phyloP scores from a whole-genome alignment of 2,329 filamentous ascomycete species.

The Penicillium sp. region DNA sequence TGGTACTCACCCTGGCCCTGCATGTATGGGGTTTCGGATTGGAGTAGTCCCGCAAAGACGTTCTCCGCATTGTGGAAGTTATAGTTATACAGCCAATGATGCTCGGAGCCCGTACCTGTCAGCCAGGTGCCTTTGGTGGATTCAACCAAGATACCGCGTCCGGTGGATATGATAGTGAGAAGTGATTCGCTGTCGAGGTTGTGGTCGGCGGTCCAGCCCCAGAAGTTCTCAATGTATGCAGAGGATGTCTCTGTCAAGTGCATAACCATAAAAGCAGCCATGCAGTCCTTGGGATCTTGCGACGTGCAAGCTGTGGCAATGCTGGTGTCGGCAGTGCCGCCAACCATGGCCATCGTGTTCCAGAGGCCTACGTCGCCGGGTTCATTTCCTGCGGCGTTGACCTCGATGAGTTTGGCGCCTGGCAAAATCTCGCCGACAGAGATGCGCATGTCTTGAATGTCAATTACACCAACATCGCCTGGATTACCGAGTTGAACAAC shows the following conservation, averaged over 20 bases:
- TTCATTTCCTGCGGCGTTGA: constrained; percentile 48
- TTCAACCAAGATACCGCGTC: constrained; percentile 44
- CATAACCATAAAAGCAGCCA: constrained; percentile 50
- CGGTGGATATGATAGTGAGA: constrained; percentile 35
- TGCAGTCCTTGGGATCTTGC: constrained; percentile 42
- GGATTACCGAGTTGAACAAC: constrained; percentile 52
- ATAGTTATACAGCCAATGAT: constrained; percentile 49
- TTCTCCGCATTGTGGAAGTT: constrained; percentile 44
- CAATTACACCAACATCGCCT: constrained; percentile 49
- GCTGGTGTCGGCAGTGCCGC: constrained; percentile 44
- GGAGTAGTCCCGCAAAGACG: constrained; percentile 40
- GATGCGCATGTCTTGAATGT: constrained; percentile 54
- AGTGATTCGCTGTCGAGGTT: constrained; percentile 44
- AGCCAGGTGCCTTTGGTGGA: constrained; percentile 45
- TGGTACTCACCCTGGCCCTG: constrained; percentile 29
- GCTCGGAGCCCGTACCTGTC: constrained; percentile 47
- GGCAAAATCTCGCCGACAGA: constrained; percentile 48
- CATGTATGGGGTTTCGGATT: constrained; percentile 38
- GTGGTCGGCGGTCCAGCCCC: constrained; percentile 50
- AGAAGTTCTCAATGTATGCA: constrained; percentile 55
- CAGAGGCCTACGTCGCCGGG: constrained; percentile 52
- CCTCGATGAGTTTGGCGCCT: constrained; percentile 47
- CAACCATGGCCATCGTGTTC: constrained; percentile 47
- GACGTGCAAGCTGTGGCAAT: constrained; percentile 40
- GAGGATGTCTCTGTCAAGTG: constrained; percentile 49